Conservation (phyloP, 331 rosid species). For the Acacia concinna region DNA sequence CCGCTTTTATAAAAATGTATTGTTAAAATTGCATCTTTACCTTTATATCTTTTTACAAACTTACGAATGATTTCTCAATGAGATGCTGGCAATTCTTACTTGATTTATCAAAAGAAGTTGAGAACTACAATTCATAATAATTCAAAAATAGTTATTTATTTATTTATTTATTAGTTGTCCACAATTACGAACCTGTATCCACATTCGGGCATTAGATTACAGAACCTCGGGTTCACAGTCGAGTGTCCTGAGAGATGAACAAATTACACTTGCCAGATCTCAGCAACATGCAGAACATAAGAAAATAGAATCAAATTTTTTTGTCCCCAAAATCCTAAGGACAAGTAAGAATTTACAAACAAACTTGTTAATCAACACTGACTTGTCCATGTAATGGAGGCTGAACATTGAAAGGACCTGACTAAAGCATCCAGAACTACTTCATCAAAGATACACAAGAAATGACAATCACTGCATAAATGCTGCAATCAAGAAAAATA, state of each 20-base stretch:
- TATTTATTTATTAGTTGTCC: not conserved
- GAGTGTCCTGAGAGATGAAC: not conserved
- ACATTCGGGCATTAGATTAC: constrained; percentile 4
- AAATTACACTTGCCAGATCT: not conserved
- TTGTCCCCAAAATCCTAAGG: constrained; percentile 20
- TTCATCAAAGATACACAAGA: constrained; percentile 57
- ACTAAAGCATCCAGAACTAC: constrained; percentile 27
- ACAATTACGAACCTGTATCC: not conserved
- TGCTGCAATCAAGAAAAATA: constrained; percentile 67
- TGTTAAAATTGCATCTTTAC: too few relatives aligned
- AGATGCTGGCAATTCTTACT: not conserved
- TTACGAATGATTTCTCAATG: constrained; percentile 27
- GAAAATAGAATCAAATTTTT: constrained; percentile 2
- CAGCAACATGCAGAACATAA: not conserved
- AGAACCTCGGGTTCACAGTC: not conserved
- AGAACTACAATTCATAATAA: not conserved
- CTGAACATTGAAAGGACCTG: not conserved
- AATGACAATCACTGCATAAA: constrained; percentile 68
- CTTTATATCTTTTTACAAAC: constrained; percentile 13
- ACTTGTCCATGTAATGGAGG: not conserved
- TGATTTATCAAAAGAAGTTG: not conserved
- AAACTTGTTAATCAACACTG: constrained; percentile 27
- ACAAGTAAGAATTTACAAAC: constrained; percentile 24
- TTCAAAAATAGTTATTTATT: too few relatives aligned
- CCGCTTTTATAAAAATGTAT: too few relatives aligned